Percentiles rank a stretch among this genome's conserved stretches.
Conservation (phyloP, 345 rosid genomes). For the Moricandia arvensis region DNA sequence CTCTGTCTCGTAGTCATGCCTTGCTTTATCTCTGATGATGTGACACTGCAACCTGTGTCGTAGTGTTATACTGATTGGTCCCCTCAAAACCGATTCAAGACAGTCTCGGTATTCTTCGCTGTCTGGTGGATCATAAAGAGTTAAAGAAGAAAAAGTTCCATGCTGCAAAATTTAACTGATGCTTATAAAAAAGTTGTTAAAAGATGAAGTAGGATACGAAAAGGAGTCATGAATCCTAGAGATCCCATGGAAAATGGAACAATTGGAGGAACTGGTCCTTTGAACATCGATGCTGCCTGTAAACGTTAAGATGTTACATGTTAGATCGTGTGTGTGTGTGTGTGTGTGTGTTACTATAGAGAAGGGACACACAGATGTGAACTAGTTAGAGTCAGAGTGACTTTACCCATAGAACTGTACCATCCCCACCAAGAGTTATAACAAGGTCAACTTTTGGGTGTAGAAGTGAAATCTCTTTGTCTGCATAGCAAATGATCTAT, state of each 20-base stretch:
- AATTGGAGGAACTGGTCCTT: conserved; percentile 96
- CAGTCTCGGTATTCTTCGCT: conserved; percentile 82
- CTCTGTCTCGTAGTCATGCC: conserved; percentile 66
- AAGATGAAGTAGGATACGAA: conserved; percentile 65
- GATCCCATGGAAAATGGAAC: conserved; percentile 97
- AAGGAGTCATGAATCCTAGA: conserved; percentile 99
- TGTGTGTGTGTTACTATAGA: conserved; percentile 1
- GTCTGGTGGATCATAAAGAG: conserved; percentile 41
- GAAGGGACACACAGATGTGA: not conserved
- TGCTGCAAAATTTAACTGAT: not conserved
- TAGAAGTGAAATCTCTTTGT: conserved; percentile 62
- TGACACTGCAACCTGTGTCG: conserved; percentile 85
- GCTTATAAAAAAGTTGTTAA: not conserved
- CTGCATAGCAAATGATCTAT: conserved; percentile 47
- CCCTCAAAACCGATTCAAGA: conserved; percentile 73
- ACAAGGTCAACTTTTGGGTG: conserved; percentile 92
- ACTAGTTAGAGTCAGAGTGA: not conserved
- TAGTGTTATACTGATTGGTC: conserved; percentile 91
- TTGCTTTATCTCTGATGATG: conserved; percentile 80
- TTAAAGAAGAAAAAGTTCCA: conserved; percentile 23
- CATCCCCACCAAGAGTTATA: conserved; percentile 99
- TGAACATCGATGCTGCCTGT: conserved; percentile 98
- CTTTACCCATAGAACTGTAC: conserved; percentile 98
- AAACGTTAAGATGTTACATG: conserved; percentile 26
- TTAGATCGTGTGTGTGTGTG: conserved; percentile 12